Evolutionary conservation across 352 stramenopile species (phyloP).

Genomic region (Globisporangium barbulae): DNA sequence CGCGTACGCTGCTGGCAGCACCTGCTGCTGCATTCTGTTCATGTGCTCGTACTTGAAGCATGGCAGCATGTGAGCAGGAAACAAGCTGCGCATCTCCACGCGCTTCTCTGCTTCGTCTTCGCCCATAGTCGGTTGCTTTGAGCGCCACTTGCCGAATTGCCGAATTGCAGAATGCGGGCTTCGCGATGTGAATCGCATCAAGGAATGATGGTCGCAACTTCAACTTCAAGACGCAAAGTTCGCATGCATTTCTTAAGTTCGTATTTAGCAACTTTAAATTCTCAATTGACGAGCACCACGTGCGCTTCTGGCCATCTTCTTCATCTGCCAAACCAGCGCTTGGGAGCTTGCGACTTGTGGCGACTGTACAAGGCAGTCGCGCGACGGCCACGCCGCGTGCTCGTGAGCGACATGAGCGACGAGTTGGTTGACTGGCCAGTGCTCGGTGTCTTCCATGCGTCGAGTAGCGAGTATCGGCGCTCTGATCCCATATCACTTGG

Average conservation of each 20-base stretch:
- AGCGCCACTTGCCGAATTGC: neutral
- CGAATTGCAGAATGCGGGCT: conserved; percentile 14
- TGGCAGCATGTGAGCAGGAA: conserved; percentile 29
- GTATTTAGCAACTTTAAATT: neutral
- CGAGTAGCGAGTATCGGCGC: conserved; percentile 66
- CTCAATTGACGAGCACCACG: neutral
- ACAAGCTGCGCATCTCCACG: conserved; percentile 24
- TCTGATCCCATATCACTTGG: conserved; percentile 37
- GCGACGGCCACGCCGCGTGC: conserved; percentile 58
- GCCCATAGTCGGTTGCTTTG: conserved; percentile 10
- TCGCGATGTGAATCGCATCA: neutral
- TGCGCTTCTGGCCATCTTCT: neutral
- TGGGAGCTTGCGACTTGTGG: conserved; percentile 55
- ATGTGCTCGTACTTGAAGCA: conserved; percentile 46
- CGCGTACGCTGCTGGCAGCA: conserved; percentile 33
- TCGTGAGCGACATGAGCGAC: conserved; percentile 68
- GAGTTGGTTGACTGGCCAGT: conserved; percentile 51
- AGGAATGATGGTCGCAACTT: conserved; percentile 59
- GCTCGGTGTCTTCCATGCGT: conserved; percentile 63
- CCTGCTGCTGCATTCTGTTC: conserved; percentile 38
- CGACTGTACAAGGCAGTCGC: conserved; percentile 59
- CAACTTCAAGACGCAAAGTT: conserved; percentile 15
- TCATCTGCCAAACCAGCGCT: conserved; percentile 31
- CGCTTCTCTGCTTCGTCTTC: neutral
- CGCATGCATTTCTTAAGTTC: neutral